Evolutionary conservation across 2,329 filamentous ascomycete genomes (phyloP).

Genomic region (Chaetothyriales sp.): DNA sequence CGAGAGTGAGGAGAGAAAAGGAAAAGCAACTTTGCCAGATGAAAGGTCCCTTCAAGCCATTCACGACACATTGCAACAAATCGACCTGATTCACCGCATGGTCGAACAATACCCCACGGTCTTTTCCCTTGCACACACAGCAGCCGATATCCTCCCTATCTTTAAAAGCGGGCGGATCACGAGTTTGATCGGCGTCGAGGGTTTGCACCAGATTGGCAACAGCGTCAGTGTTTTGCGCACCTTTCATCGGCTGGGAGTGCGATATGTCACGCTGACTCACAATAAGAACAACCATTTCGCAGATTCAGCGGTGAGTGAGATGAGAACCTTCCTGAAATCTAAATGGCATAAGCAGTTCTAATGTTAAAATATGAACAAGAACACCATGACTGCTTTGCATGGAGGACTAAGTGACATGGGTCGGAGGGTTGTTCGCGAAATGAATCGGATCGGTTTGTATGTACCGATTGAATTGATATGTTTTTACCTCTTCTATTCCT

Average conservation of each 20-base stretch:
- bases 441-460: constrained; percentile 89
- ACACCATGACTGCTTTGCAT: too few relatives aligned
- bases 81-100: constrained; percentile 56
- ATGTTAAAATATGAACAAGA: constrained; percentile 24
- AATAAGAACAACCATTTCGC: constrained; percentile 86
- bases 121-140: constrained; percentile 46
- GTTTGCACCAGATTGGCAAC: constrained; percentile 86
- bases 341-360: not conserved
- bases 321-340: constrained; percentile 33
- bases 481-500: too few relatives aligned
- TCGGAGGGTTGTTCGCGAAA: constrained; percentile 57
- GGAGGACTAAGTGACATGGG: constrained; percentile 57
- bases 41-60: constrained; percentile 44
- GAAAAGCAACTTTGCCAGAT: constrained; percentile 1
- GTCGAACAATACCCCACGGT: constrained; percentile 47
- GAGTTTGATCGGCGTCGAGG: constrained; percentile 67
- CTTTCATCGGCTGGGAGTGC: constrained; percentile 63
- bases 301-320: constrained; percentile 68
- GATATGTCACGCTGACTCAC: constrained; percentile 85
- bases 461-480: too few relatives aligned
- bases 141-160: constrained; percentile 39
- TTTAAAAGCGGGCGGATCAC: constrained; percentile 49
- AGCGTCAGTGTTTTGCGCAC: constrained; percentile 52
- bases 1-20: not conserved
- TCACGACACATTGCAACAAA: constrained; percentile 57